These are phyloP conservation scores for Daucus carota DNA, from an alignment of 129 eudicot species.

Conservation along the genomic window DNA sequence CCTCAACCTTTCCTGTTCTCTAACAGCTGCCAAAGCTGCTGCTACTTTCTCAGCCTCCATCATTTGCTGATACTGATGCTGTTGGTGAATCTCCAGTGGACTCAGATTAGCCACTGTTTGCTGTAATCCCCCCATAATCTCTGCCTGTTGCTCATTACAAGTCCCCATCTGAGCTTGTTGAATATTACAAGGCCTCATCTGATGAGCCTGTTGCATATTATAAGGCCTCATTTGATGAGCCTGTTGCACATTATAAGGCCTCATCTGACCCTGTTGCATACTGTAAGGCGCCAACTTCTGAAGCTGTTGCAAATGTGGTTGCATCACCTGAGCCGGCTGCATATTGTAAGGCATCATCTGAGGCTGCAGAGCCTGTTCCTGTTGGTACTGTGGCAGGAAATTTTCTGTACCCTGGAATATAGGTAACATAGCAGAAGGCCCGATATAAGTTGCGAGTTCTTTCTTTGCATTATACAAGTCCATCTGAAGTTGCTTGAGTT, in stretches of 20 bases:
- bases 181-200: conserved; percentile 32
- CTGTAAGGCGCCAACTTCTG: neutral
- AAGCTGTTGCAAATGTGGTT: conserved; percentile 15
- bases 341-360: conserved; percentile 33
- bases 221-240: neutral
- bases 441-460: conserved; percentile 53
- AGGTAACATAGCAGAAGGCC: conserved; percentile 62
- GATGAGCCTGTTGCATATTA: neutral
- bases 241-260: conserved; percentile 35
- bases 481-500: conserved; percentile 49
- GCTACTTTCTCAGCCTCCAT: conserved; percentile 39
- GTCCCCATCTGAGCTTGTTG: conserved; percentile 22
- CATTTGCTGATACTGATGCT: conserved; percentile 42
- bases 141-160: conserved; percentile 31
- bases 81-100: conserved; percentile 30
- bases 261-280: conserved; percentile 20
- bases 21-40: conserved; percentile 22
- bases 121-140: conserved; percentile 5
- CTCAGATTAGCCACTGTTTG: neutral
- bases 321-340: conserved; percentile 11
- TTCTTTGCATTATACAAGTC: conserved; percentile 47
- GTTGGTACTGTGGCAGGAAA: conserved; percentile 19
- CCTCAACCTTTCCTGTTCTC: conserved; percentile 33
- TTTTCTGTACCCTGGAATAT: conserved; percentile 41
- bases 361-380: conserved; percentile 8